Conservation (phyloP, 106 monocot genomes). For the Platanthera guangdongensis region DNA sequence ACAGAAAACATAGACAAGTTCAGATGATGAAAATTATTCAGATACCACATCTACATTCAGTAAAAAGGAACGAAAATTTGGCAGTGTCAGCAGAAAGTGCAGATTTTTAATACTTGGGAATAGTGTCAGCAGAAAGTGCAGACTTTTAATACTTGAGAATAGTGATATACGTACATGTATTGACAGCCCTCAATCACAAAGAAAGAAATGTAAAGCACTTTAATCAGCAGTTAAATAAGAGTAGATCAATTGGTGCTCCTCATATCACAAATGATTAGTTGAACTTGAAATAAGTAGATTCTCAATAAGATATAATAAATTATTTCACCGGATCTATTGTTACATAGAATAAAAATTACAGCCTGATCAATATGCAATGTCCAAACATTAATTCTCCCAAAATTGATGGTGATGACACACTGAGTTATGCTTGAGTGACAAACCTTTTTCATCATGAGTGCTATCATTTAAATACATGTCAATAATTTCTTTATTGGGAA, state of each 20-base stretch:
- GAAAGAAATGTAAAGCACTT: background rate
- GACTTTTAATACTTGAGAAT: background rate
- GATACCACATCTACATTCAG: background rate
- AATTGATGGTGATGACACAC: background rate
- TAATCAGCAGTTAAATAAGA: background rate
- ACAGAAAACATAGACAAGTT: too few species aligned
- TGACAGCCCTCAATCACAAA: background rate
- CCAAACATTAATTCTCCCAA: background rate
- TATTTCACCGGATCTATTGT: background rate
- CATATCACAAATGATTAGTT: background rate
- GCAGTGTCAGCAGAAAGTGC: background rate
- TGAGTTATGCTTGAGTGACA: background rate
- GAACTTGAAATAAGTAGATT: background rate
- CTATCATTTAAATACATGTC: slow-evolving; percentile 62
- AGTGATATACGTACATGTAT: background rate
- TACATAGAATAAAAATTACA: background rate
- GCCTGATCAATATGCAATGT: background rate
- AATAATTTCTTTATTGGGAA: slow-evolving; percentile 78
- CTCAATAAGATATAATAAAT: background rate
- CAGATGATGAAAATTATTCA: too few species aligned
- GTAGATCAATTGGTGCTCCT: background rate
- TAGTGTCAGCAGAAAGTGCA: background rate
- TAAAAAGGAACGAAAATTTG: background rate
- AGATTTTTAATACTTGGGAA: background rate
- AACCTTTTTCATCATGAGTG: slow-evolving; percentile 29